Evolutionary conservation across 441 rosid genomes (phyloP).

Genomic region (Croton setiger): DNA sequence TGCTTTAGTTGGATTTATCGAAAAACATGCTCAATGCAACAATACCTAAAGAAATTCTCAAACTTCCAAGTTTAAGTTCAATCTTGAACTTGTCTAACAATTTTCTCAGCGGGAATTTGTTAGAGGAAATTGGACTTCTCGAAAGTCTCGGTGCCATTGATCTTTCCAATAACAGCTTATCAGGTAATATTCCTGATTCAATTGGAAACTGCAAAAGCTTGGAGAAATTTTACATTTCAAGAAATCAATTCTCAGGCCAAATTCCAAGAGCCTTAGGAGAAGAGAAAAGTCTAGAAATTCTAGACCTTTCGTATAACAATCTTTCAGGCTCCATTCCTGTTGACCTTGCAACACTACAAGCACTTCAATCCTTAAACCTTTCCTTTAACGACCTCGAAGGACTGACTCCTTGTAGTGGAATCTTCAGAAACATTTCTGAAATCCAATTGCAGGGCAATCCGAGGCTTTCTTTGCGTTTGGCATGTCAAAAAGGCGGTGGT

Average conservation of each 20-base stretch:
- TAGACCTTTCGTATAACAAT: constrained; percentile 48
- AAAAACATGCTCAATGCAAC: constrained; percentile 43
- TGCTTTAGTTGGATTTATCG: constrained; percentile 46
- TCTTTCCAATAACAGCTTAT: constrained; percentile 36
- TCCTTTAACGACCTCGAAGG: constrained; percentile 48
- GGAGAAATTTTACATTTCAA: constrained; percentile 39
- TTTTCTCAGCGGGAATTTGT: constrained; percentile 34
- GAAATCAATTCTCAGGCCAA: constrained; percentile 34
- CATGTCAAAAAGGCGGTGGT: constrained; percentile 18
- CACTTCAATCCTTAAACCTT: constrained; percentile 39
- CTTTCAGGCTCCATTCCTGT: constrained; percentile 46
- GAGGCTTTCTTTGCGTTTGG: constrained; percentile 26
- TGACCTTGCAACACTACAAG: constrained; percentile 30
- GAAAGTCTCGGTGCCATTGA: constrained; percentile 35
- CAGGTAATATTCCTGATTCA: constrained; percentile 40
- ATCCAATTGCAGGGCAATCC: constrained; percentile 37
- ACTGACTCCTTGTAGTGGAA: constrained; percentile 27
- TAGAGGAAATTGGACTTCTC: constrained; percentile 31
- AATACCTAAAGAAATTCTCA: constrained; percentile 43
- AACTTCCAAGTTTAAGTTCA: constrained; percentile 34
- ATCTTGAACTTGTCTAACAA: constrained; percentile 43
- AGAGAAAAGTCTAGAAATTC: constrained; percentile 36
- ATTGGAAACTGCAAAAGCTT: constrained; percentile 41
- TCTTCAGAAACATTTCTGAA: constrained; percentile 28
- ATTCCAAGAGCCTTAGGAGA: constrained; percentile 38